Percentiles rank a stretch among this genome's conserved stretches.
These are phyloP conservation scores for Carpinus fangiana DNA, from an alignment of 306 rosid species.

Conservation along the genomic window DNA sequence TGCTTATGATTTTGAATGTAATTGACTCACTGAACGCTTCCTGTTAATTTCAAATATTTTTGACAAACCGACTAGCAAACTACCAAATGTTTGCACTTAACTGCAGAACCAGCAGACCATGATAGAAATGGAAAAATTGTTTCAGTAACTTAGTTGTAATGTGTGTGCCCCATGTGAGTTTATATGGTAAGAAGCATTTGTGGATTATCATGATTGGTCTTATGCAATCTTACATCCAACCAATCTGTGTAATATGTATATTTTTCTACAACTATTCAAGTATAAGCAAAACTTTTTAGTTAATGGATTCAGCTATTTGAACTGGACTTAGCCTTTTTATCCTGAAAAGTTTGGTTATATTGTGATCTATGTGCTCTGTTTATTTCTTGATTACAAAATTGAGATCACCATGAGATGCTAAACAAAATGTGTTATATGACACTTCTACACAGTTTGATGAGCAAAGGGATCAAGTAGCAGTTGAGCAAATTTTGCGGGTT, in stretches of 20 bases:
- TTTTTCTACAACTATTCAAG: not conserved
- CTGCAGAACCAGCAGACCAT: not conserved
- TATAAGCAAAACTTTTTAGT: not conserved
- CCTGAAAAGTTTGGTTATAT: not conserved
- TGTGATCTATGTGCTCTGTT: not conserved
- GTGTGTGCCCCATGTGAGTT: not conserved
- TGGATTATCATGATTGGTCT: not conserved
- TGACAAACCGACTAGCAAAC: not conserved
- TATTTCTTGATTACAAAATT: not conserved
- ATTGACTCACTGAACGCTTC: not conserved
- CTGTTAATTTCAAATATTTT: not conserved
- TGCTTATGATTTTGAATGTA: not conserved
- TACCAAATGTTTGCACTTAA: not conserved
- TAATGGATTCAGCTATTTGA: not conserved
- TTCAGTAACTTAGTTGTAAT: not conserved
- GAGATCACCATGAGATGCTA: constrained; percentile 23
- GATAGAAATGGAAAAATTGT: not conserved
- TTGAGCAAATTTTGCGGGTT: constrained; percentile 87
- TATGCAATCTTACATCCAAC: not conserved
- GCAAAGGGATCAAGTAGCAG: constrained; percentile 83
- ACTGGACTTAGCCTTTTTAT: not conserved
- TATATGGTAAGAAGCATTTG: not conserved
- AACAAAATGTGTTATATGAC: constrained; percentile 18
- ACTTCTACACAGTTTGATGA: constrained; percentile 73
- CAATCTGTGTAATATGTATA: not conserved